A percentile compares a stretch with the other conserved stretches of the same genome.
Conservation (phyloP, 1,284 basidiomycete species). For the Anthracocystis panici-leucophaei region DNA sequence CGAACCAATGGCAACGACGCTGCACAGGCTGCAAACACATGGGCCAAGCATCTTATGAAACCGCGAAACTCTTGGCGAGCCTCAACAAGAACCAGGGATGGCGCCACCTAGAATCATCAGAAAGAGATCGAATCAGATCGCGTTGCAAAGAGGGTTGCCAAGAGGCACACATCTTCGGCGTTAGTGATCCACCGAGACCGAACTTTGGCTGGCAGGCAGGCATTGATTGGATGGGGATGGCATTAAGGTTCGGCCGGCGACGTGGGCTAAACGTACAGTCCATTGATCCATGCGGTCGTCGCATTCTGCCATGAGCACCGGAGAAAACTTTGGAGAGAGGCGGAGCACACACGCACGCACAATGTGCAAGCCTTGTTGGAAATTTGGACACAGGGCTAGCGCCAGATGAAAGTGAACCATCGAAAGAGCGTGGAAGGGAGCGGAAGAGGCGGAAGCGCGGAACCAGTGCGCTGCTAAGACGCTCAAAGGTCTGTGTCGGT, state of each 20-base stretch:
- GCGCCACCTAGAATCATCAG: not conserved
- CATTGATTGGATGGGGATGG: not conserved
- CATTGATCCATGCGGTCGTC: not conserved
- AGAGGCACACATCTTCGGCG: not conserved
- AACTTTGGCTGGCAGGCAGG: not conserved
- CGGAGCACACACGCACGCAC: no score
- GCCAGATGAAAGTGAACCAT: no score
- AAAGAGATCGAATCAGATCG: constrained; percentile 1
- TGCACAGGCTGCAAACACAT: not conserved
- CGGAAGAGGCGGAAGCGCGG: no score
- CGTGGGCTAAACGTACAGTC: not conserved
- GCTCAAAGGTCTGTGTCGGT: not conserved
- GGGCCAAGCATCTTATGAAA: not conserved
- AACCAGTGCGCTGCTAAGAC: no score
- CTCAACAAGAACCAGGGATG: not conserved
- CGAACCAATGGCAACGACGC: not conserved
- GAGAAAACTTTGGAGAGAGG: no score
- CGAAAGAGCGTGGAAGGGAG: no score
- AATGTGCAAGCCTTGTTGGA: no score
- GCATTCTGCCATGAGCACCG: not conserved
- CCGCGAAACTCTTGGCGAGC: not conserved
- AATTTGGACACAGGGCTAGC: no score
- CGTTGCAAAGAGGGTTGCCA: not conserved
- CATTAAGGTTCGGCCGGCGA: not conserved
- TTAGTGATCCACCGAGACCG: not conserved